phyloP scores from a whole-genome alignment of 2,329 filamentous ascomycete species.

The Colletotrichum cuscutae region DNA sequence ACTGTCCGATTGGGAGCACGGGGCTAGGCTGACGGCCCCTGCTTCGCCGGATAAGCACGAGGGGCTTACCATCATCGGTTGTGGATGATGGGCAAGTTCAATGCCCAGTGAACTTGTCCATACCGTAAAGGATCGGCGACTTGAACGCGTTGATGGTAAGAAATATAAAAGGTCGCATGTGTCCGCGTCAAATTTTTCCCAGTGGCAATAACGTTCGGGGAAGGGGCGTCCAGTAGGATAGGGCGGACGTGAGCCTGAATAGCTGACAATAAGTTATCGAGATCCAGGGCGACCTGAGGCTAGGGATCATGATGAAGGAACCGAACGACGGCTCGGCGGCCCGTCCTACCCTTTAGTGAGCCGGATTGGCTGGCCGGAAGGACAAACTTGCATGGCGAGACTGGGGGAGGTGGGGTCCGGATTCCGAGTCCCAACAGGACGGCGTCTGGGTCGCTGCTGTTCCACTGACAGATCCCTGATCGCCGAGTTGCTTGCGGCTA shows the following conservation, averaged over 20 bases:
- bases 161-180: constrained; percentile 25
- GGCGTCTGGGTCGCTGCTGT: constrained; percentile 6
- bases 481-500: background rate
- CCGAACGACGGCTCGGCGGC: constrained; percentile 19
- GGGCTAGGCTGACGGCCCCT: too few species aligned
- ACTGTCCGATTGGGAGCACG: background rate
- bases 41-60: background rate
- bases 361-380: constrained; percentile 27
- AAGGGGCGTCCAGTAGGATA: constrained; percentile 11
- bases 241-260: constrained; percentile 10
- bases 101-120: background rate
- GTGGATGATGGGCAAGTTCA: background rate
- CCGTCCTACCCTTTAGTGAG: constrained; percentile 8
- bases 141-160: background rate
- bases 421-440: constrained; percentile 22
- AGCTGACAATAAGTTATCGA: constrained; percentile 7
- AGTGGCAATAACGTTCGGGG: background rate
- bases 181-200: background rate
- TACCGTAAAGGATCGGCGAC: constrained; percentile 6
- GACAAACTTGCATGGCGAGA: constrained; percentile 6
- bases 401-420: constrained; percentile 11
- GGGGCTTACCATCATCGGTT: background rate
- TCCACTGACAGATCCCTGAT: background rate
- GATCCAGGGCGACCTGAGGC: background rate
- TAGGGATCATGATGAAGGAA: background rate